Evolutionary conservation across 1,139 yeast species (phyloP), one percentile per base, ranked within the genome.

Genomic region (Suhomyces chickasaworum): DNA sequence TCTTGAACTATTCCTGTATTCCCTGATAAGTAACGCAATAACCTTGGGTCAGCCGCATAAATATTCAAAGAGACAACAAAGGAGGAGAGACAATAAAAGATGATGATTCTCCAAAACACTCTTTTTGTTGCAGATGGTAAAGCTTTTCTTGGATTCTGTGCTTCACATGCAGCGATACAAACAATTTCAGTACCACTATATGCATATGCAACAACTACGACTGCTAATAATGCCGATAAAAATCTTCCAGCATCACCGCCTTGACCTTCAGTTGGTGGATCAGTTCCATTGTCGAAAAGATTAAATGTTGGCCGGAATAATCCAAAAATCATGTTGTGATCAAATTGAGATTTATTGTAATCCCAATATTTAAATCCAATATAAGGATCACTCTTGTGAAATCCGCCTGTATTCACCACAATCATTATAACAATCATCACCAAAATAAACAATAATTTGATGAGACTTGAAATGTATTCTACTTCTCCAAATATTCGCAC

Each of bases 91-190:
- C 87, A 65, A 61, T 89, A 88, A 51, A 89, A 81, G 1, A 87
- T 60, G 12, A 84, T 62, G 37, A 89, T 79, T 59, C 96, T 75
- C 76, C 86, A 83, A 57, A 85, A 86, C 2, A 88, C 89, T 55
- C 86, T 73, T 54, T 75, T 81, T 1, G 95, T 85, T 0, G 95
- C 95, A 12, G 84, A 78, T 1, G 95, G 95, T 21, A 89, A 71
- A 0, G 95, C 83, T 52, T 79, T 81, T 51, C 96, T 75, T 1
- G 96, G 96, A 55, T 87, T 86, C 51, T 85, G 75, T 9, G 93
- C 88, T 63, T 89, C 96, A 60, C 93, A 88, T 1, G 95, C 93
- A 1, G 95, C 91, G 49, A 89, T 81, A 54, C 87, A 84, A 21
- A 89, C 95, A 51, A 86, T 82, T 56, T 88, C 96, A 0, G 91